phyloP scores from a whole-genome alignment of 2,329 filamentous ascomycete species.

The Colletotrichum lindemuthianum region DNA sequence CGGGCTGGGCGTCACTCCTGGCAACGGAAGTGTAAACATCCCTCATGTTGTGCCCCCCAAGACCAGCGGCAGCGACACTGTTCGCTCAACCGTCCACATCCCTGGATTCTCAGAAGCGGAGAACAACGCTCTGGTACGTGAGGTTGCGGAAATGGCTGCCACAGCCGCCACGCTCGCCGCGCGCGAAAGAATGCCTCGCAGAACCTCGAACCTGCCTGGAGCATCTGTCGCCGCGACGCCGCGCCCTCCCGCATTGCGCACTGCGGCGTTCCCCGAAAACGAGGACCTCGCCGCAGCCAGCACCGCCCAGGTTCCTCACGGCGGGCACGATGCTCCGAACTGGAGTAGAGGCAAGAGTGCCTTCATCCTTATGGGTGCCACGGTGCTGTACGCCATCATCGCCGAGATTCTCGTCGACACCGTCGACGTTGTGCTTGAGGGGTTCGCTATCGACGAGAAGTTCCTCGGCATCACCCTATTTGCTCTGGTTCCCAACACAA shows the following conservation, averaged over 20 bases:
- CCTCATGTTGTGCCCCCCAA: slow-evolving; percentile 84
- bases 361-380: slow-evolving; percentile 88
- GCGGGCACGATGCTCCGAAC: slow-evolving; percentile 97
- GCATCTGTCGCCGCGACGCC: slow-evolving; percentile 49
- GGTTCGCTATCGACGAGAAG: slow-evolving; percentile 93
- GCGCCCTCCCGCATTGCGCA: slow-evolving; percentile 52
- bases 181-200: slow-evolving; percentile 67
- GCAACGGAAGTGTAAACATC: slow-evolving; percentile 59
- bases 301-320: slow-evolving; percentile 55
- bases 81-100: slow-evolving; percentile 60
- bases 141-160: slow-evolving; percentile 93
- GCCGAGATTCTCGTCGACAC: slow-evolving; percentile 97
- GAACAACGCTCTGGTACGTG: slow-evolving; percentile 81
- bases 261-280: slow-evolving; percentile 52
- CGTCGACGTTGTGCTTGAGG: slow-evolving; percentile 93
- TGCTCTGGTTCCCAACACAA: slow-evolving; percentile 96
- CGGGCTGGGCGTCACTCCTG: slow-evolving; percentile 22
- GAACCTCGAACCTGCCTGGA: slow-evolving; percentile 46
- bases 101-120: slow-evolving; percentile 83
- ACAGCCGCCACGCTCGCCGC: slow-evolving; percentile 90
- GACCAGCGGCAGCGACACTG: slow-evolving; percentile 53
- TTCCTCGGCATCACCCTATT: slow-evolving; percentile 97
- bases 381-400: slow-evolving; percentile 93
- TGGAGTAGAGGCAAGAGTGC: slow-evolving; percentile 94
- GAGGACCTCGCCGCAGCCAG: slow-evolving; percentile 54